phyloP scores from a whole-genome alignment of 2,329 filamentous ascomycete genomes.

The Leptographium galeiforme region DNA sequence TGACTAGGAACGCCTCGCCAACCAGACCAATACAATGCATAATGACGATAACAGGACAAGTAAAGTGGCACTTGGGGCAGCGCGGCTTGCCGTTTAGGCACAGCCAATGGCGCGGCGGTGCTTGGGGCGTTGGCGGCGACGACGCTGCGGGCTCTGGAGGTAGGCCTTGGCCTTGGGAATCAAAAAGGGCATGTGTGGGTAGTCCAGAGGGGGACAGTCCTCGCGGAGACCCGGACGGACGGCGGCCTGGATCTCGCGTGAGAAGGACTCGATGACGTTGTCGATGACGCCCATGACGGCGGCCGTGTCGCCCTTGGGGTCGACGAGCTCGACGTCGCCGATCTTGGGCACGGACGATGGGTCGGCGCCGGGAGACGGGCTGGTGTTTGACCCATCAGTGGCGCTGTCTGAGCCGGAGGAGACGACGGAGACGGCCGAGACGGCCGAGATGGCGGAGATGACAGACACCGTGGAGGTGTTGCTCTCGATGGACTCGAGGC shows the following conservation, averaged over 20 bases:
- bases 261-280: conserved; percentile 14
- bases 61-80: too few relatives aligned
- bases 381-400: too few relatives aligned
- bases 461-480: not conserved
- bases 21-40: too few relatives aligned
- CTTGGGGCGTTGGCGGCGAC: not conserved
- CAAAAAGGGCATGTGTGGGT: conserved; percentile 9
- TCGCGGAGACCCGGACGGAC: not conserved
- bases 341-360: conserved; percentile 7
- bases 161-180: conserved; percentile 13
- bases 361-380: not conserved
- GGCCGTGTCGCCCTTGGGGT: conserved; percentile 14
- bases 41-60: too few relatives aligned
- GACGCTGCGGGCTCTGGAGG: conserved; percentile 4
- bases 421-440: not conserved
- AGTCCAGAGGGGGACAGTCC: not conserved
- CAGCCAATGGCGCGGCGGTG: conserved; percentile 7
- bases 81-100: not conserved
- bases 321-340: conserved; percentile 17
- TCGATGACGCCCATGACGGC: conserved; percentile 11
- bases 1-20: too few relatives aligned
- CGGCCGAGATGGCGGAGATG: not conserved
- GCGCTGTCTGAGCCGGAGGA: not conserved
- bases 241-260: conserved; percentile 10
- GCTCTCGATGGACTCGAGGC: conserved; percentile 7